Conservation (phyloP, 768 basidiomycete species). For the Dendrothele bispora region DNA sequence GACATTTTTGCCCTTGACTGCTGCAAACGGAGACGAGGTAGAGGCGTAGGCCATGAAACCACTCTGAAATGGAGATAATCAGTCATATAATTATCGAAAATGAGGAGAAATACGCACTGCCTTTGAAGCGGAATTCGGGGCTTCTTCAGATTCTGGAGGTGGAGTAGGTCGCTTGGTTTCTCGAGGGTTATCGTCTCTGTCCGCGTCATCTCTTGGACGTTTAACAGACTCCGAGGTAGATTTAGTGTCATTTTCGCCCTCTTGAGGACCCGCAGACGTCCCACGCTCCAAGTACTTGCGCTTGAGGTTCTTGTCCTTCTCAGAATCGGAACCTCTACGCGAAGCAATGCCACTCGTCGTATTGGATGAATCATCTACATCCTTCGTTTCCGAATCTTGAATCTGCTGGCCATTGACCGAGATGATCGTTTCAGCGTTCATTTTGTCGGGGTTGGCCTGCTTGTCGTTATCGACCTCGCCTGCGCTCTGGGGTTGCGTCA, state of each 20-base stretch:
- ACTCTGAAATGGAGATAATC: constrained; percentile 35
- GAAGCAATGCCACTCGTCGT: constrained; percentile 11
- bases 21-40: constrained; percentile 69
- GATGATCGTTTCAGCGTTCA: neutral
- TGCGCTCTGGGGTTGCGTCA: constrained; percentile 17
- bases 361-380: constrained; percentile 9
- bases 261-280: constrained; percentile 54
- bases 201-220: constrained; percentile 61
- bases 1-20: constrained; percentile 67
- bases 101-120: constrained; percentile 37
- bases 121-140: constrained; percentile 39
- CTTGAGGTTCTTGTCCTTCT: constrained; percentile 64
- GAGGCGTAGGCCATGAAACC: constrained; percentile 85
- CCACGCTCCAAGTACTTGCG: constrained; percentile 70
- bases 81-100: constrained; percentile 8
- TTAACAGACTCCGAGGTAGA: constrained; percentile 41
- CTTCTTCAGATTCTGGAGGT: constrained; percentile 55
- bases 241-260: constrained; percentile 17
- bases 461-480: constrained; percentile 8
- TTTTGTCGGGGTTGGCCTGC: neutral
- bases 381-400: too few species aligned
- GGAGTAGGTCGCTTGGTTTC: constrained; percentile 64
- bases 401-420: too few species aligned
- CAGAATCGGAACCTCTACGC: constrained; percentile 39
- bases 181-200: constrained; percentile 63